Percentiles rank a stretch among this genome's conserved stretches.
These are phyloP conservation scores for Ceriops zippeliana DNA, from an alignment of 345 rosid species.

Conservation along the genomic window DNA sequence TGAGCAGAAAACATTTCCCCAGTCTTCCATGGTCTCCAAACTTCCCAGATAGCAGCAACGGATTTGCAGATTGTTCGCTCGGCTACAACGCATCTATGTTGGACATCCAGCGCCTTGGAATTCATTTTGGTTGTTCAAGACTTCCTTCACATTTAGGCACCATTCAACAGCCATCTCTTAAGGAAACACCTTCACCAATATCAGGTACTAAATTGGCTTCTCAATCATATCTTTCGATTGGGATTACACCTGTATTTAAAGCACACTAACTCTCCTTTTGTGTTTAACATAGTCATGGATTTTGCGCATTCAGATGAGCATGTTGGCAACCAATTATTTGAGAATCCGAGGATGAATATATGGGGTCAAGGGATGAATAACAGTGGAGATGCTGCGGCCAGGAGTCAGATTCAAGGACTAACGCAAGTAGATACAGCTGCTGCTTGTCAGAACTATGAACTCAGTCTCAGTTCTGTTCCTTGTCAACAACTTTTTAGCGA, in stretches of 20 bases:
- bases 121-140: neutral
- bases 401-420: slow-evolving; percentile 6
- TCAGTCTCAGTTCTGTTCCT: neutral
- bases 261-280: slow-evolving; percentile 11
- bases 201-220: slow-evolving; percentile 18
- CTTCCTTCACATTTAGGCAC: slow-evolving; percentile 1
- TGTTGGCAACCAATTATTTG: neutral
- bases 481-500: neutral
- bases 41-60: slow-evolving; percentile 11
- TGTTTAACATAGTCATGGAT: slow-evolving; percentile 26
- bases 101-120: neutral
- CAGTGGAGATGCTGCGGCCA: neutral
- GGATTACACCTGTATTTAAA: neutral
- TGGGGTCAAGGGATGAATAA: slow-evolving; percentile 12
- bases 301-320: slow-evolving; percentile 19
- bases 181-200: slow-evolving; percentile 17
- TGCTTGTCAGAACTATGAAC: neutral
- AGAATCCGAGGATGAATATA: neutral
- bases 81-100: neutral
- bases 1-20: slow-evolving; percentile 36
- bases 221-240: neutral
- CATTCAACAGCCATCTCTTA: neutral
- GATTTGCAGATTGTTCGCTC: neutral
- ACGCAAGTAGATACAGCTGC: neutral
- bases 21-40: slow-evolving; percentile 14